Conservation (phyloP, 495 filamentous ascomycete species). For the Neurospora tetrasperma region DNA sequence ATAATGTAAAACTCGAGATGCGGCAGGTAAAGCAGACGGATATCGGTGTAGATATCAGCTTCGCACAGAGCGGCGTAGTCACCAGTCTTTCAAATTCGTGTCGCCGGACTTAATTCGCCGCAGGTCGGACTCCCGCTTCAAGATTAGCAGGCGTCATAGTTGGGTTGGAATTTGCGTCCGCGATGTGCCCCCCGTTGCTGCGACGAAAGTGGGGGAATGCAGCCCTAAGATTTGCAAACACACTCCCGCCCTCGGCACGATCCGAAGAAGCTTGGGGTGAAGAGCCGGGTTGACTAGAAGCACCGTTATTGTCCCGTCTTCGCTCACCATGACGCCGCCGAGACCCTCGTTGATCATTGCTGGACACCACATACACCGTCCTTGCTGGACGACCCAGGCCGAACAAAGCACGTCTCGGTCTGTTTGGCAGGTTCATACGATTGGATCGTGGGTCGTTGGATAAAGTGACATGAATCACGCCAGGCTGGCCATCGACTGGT, state of each 20-base stretch:
- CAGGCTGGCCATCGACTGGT: slow-evolving; percentile 17
- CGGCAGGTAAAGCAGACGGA: neutral
- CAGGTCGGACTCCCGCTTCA: slow-evolving; percentile 20
- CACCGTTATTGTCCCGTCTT: neutral
- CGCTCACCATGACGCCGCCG: neutral
- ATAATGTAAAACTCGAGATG: neutral
- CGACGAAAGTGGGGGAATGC: slow-evolving; percentile 9
- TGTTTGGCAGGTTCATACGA: slow-evolving; percentile 33
- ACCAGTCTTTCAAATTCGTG: neutral
- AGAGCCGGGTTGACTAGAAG: neutral
- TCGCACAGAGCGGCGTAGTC: neutral
- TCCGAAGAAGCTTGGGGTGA: neutral
- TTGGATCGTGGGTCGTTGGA: slow-evolving; percentile 18
- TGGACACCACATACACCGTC: neutral
- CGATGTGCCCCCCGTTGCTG: slow-evolving; percentile 1
- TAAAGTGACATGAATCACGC: slow-evolving; percentile 16
- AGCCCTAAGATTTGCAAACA: slow-evolving; percentile 11
- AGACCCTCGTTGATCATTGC: neutral
- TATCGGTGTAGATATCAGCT: neutral
- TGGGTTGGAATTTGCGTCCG: slow-evolving; percentile 8
- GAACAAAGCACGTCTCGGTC: slow-evolving; percentile 17
- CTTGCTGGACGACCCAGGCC: slow-evolving; percentile 14
- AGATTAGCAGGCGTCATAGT: slow-evolving; percentile 25
- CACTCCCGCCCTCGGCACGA: neutral
- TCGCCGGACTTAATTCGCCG: neutral